Percentiles rank a stretch among this genome's conserved stretches.
Conservation (phyloP, 1,284 basidiomycete genomes). For the Singerocomus rubriflavus region DNA sequence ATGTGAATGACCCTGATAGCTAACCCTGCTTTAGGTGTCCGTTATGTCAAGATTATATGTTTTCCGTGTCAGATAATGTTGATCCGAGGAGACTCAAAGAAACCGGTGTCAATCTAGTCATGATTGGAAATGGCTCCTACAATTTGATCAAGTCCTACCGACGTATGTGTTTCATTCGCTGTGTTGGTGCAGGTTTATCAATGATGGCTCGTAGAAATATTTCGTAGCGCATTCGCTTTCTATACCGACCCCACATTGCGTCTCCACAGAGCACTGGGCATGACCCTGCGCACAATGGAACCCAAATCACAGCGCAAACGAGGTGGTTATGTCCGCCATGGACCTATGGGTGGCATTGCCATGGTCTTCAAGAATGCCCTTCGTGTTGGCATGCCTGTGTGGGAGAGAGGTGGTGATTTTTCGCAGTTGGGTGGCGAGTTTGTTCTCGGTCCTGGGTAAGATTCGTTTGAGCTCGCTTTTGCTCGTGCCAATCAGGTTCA, state of each 20-base stretch:
- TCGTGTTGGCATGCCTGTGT: slow-evolving; percentile 71
- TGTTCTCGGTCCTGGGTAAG: slow-evolving; percentile 75
- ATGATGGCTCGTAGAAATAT: slow-evolving; percentile 46
- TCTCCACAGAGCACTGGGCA: slow-evolving; percentile 74
- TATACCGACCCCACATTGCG: slow-evolving; percentile 76
- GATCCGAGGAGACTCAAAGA: slow-evolving; percentile 52
- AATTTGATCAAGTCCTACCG: slow-evolving; percentile 72
- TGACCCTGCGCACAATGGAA: slow-evolving; percentile 55
- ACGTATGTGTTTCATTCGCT: slow-evolving; percentile 38
- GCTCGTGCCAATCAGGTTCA: slow-evolving; percentile 12
- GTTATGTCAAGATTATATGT: slow-evolving; percentile 82
- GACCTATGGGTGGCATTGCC: slow-evolving; percentile 61
- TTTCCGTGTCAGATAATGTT: slow-evolving; percentile 55
- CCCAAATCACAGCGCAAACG: slow-evolving; percentile 33
- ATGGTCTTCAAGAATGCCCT: slow-evolving; percentile 68
- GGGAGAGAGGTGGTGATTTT: slow-evolving; percentile 75
- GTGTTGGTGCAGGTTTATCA: neutral
- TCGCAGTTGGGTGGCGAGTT: slow-evolving; percentile 87
- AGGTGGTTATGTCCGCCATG: slow-evolving; percentile 64
- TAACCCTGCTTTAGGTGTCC: slow-evolving; percentile 52
- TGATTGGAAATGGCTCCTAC: slow-evolving; percentile 78
- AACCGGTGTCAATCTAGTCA: slow-evolving; percentile 55
- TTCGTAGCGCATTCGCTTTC: slow-evolving; percentile 57
- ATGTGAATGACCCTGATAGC: slow-evolving; percentile 4
- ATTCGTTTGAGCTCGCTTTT: slow-evolving; percentile 4